phyloP scores from a whole-genome alignment of 345 rosid genomes.

The Citrus medica region DNA sequence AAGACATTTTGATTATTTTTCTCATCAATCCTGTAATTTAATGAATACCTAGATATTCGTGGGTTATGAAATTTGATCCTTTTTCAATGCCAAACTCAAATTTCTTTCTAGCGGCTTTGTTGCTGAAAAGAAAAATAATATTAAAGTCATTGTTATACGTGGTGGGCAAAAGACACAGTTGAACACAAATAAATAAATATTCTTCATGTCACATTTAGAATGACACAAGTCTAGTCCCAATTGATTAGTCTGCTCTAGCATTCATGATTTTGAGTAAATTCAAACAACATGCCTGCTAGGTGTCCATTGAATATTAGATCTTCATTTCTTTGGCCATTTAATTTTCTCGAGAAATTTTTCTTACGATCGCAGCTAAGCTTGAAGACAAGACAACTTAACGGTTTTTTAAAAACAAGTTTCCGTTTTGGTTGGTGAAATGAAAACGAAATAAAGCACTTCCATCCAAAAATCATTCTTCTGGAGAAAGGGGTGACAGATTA shows the following conservation, averaged over 20 bases:
- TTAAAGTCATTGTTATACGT: background rate
- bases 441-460: background rate
- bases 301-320: too few relatives aligned
- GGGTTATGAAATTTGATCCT: background rate
- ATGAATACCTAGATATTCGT: too few relatives aligned
- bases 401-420: background rate
- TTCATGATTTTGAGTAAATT: background rate
- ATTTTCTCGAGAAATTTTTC: too few relatives aligned
- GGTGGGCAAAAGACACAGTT: background rate
- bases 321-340: too few relatives aligned
- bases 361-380: too few relatives aligned
- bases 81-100: background rate
- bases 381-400: background rate
- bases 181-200: background rate
- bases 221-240: background rate
- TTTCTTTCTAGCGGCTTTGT: background rate
- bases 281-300: too few relatives aligned
- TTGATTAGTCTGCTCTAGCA: background rate
- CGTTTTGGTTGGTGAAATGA: background rate
- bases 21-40: too few relatives aligned
- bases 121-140: background rate
- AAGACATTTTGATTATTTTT: too few relatives aligned
- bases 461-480: background rate
- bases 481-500: constrained; percentile 1
- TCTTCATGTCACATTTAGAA: background rate